These are phyloP conservation scores for Boletus rubescentipes DNA, from an alignment of 768 basidiomycete species.

Conservation along the genomic window DNA sequence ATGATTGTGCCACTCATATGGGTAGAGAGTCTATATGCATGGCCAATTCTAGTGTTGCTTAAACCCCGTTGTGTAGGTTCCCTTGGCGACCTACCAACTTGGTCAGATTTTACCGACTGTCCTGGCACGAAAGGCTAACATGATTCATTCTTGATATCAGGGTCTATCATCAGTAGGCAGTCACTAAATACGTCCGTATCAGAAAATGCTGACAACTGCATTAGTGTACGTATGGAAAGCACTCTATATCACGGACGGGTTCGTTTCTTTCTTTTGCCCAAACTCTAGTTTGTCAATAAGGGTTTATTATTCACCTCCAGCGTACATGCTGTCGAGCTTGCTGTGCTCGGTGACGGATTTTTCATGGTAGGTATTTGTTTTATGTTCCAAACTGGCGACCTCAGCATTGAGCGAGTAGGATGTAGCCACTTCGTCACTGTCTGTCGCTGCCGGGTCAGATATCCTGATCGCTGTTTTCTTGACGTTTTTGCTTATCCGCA, in stretches of 20 bases:
- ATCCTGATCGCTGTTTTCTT: constrained; percentile 5
- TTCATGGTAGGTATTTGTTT: constrained; percentile 1
- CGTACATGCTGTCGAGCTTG: not conserved
- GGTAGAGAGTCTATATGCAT: not conserved
- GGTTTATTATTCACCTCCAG: not conserved
- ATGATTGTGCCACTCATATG: constrained; percentile 6
- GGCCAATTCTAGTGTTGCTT: not conserved
- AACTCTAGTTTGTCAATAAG: too few species aligned
- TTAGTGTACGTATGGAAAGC: constrained; percentile 3
- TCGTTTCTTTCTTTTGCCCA: not conserved
- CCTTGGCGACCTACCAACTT: not conserved
- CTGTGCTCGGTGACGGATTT: not conserved
- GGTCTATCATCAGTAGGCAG: not conserved
- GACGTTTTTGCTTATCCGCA: constrained; percentile 4
- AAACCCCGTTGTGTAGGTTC: not conserved
- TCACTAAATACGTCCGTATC: not conserved
- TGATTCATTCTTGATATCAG: not conserved
- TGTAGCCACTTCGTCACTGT: not conserved
- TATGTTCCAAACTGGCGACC: not conserved
- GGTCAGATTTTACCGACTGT: not conserved
- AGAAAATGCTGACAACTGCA: not conserved
- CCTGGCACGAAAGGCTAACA: not conserved
- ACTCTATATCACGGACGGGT: constrained; percentile 7
- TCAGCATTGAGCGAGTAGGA: not conserved
- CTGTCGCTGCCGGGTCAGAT: constrained; percentile 5